Evolutionary conservation across 768 basidiomycete genomes (phyloP).

Genomic region (Phanerochaete sordida): DNA sequence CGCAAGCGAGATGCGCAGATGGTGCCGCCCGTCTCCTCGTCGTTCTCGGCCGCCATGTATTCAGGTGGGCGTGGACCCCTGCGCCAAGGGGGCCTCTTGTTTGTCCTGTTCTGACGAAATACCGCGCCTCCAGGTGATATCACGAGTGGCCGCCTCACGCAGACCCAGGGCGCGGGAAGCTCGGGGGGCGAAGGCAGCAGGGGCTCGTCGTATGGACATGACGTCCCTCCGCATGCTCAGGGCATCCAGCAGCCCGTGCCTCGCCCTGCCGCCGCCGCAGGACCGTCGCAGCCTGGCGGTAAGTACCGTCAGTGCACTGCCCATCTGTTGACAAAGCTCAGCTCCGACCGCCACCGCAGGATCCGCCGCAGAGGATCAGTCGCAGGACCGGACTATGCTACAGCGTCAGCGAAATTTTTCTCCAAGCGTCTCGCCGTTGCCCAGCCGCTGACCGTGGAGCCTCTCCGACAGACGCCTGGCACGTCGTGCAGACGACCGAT

Average conservation of each 20-base stretch:
- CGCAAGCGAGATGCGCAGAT: constrained; percentile 34
- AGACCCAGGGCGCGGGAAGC: constrained; percentile 14
- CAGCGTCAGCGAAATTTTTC: constrained; percentile 33
- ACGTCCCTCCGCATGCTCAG: constrained; percentile 9
- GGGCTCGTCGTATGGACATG: constrained; percentile 26
- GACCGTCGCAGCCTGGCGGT: not conserved
- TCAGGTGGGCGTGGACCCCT: not conserved
- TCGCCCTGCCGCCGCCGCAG: not conserved
- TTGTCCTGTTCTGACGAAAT: constrained; percentile 8
- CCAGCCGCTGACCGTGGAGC: not conserved
- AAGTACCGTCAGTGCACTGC: not conserved
- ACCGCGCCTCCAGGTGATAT: constrained; percentile 6
- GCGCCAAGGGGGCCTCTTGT: not conserved
- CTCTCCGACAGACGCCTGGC: constrained; percentile 63
- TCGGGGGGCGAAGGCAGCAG: constrained; percentile 19
- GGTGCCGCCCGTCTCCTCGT: constrained; percentile 22
- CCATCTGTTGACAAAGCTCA: not conserved
- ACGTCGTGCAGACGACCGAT: constrained; percentile 60
- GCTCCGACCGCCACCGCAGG: not conserved
- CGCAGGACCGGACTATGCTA: constrained; percentile 39
- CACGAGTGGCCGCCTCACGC: constrained; percentile 14
- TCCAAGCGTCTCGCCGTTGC: not conserved
- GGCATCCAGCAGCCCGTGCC: constrained; percentile 10
- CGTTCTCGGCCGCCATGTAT: constrained; percentile 4
- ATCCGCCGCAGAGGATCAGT: not conserved